Evolutionary conservation across 345 rosid genomes (phyloP), one percentile per base, ranked within the genome.

Genomic region (Garcia nutans): DNA sequence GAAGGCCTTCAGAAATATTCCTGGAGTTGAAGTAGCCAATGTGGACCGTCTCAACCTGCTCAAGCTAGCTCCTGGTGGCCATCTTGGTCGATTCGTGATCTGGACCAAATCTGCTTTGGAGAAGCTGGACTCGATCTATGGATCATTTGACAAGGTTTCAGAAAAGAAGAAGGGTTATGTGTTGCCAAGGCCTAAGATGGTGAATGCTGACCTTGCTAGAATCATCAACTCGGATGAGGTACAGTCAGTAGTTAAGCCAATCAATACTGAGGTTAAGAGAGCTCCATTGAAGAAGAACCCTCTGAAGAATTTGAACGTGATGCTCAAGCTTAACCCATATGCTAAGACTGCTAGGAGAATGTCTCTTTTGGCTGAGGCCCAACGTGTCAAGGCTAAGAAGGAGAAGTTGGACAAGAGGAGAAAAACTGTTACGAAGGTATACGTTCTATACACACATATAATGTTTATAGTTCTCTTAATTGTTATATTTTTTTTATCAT

Each of bases 21-120:
- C 99, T 0, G 99, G 99, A 17, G 97, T 96, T 8, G 99, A 96
- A 82, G 85, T 96, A 1, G 92, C 90, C 28, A 94, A 92, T 49
- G 97, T 93, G 1, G 97, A 93, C 72, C 84, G 99, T 68, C 88
- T 96, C 47, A 93, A 89, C 61, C 81, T 96, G 65, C 76, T 93
- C 84, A 96, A 92, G 81, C 82, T 96, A 5, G 98, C 99, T 24
- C 99, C 99, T 8, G 99, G 99, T 77, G 99, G 99, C 19, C 99
- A 96, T 74, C 87, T 96, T 2, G 99, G 99, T 17, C 77, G 99
- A 71, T 92, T 96, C 72, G 90, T 96, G 23, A 89, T 96, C 67
- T 96, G 99, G 99, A 93, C 99, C 9, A 93, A 90, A 70, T 87
- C 95, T 2, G 99, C 98, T n/a, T 87, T 93, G 11, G 99, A 96